These are phyloP conservation scores for Populus trichocarpa DNA, from an alignment of 441 rosid genomes.

Conservation along the genomic window DNA sequence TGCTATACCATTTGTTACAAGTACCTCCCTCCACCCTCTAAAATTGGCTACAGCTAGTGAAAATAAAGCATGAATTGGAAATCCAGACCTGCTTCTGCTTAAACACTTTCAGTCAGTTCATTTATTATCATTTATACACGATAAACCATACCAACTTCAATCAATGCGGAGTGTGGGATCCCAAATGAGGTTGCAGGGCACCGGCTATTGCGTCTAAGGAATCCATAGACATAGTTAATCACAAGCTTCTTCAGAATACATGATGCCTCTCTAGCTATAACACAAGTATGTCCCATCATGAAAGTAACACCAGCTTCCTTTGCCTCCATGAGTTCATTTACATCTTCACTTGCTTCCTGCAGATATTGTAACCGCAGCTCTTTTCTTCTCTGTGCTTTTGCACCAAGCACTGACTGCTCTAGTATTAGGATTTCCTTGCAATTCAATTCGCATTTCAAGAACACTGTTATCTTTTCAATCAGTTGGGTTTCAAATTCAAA, in stretches of 20 bases:
- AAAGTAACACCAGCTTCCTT: conserved; percentile 40
- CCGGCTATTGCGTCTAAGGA: conserved; percentile 37
- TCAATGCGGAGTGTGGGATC: conserved; percentile 28
- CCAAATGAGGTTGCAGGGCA: conserved; percentile 29
- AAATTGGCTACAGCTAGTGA: too few relatives aligned
- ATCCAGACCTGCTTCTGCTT: too few relatives aligned
- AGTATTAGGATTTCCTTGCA: not conserved
- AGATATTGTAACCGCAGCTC: conserved; percentile 6
- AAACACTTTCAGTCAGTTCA: too few relatives aligned
- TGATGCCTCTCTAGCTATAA: conserved; percentile 31
- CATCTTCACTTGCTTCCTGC: conserved; percentile 19
- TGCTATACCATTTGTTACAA: too few relatives aligned
- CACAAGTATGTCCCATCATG: conserved; percentile 29
- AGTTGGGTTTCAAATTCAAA: conserved; percentile 15
- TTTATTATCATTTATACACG: conserved; percentile 20
- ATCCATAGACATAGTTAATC: conserved; percentile 32
- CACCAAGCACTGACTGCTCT: not conserved
- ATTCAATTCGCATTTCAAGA: conserved; percentile 5
- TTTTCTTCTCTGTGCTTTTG: not conserved
- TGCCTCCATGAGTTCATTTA: conserved; percentile 30
- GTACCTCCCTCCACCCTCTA: too few relatives aligned
- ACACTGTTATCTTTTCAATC: conserved; percentile 11
- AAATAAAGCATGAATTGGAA: too few relatives aligned
- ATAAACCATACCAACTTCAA: conserved; percentile 44
- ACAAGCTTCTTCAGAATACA: conserved; percentile 30